Base-by-base conservation (phyloP, 2,329 filamentous ascomycete genomes). In the Aspergillus aculeatus region DNA sequence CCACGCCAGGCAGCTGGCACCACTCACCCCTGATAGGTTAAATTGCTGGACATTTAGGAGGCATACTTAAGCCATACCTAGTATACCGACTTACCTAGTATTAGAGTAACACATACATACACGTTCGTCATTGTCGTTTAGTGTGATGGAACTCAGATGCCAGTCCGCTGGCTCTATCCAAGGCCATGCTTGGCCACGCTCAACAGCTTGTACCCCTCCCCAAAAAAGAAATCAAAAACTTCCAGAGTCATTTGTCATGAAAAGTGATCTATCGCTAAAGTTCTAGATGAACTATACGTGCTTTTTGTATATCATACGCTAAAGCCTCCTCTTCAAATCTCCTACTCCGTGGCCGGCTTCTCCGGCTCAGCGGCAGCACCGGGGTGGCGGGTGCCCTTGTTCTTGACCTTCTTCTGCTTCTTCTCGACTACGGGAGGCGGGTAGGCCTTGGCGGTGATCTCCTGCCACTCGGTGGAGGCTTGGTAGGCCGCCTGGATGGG, bases 401-500 rank as follows among this genome's bases (percentile, higher is more conserved):
- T 86, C 82, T 93, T 95, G 62, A 82, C 81, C 79, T 91, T 91
- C 81, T 86, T 86, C 78, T 84, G 83, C 80, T 86, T 84, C 80
- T 92, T 90, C 80, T 91, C 88, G 73, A 81, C 80, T 1, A 82
- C 81, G 0, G 83, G 81, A 1, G 86, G 86, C 19, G 95, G 95
- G 83, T 98, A 99, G 31, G 93, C 95, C 73, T 89, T 88, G 55
- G 84, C 73, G 54, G 88, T 84, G 56, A 92, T 83, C 59, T 87
- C 86, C 78, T 96, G 89, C 92, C 92, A 98, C 70, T 93, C 91
- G 31, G 83, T 70, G 0, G 85, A 89, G 0, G 82, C 84, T 63
- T 89, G 79, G 78, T 86, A 98, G 5, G 88, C 88, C 3, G 81
- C 83, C 65, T 89, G 87, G 61, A 99, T 94, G 1, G 94, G 92